A percentile compares a stretch with the other conserved stretches of the same genome.
These are phyloP conservation scores for Rubia yunnanensis DNA, from an alignment of 257 asterid species.

Conservation along the genomic window DNA sequence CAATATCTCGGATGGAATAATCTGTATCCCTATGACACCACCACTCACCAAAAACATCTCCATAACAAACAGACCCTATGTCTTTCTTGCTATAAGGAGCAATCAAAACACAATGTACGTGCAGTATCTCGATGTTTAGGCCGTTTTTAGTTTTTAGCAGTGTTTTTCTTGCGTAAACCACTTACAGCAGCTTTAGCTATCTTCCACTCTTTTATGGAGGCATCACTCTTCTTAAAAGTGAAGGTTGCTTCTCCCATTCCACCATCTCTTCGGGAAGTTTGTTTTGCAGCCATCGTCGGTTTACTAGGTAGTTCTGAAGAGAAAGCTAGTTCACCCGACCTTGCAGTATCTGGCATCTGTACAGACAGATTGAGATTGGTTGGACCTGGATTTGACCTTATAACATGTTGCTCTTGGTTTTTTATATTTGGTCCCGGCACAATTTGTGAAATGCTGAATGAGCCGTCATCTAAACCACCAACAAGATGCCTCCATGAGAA, in stretches of 20 bases:
- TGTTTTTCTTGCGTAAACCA: slow-evolving; percentile 45
- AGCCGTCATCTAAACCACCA: slow-evolving; percentile 31
- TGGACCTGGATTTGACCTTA: slow-evolving; percentile 16
- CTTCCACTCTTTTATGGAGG: slow-evolving; percentile 71
- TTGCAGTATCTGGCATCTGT: slow-evolving; percentile 4
- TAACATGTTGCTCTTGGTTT: slow-evolving; percentile 27
- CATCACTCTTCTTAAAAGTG: slow-evolving; percentile 61
- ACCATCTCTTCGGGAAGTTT: slow-evolving; percentile 20
- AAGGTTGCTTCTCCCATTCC: slow-evolving; percentile 41
- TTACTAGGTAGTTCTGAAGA: slow-evolving; percentile 14
- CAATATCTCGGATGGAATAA: too few species aligned
- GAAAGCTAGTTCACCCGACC: slow-evolving; percentile 13
- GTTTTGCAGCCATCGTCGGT: slow-evolving; percentile 13
- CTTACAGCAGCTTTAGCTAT: slow-evolving; percentile 53
- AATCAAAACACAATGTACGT: not conserved
- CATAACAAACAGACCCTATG: not conserved
- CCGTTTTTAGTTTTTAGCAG: too few species aligned
- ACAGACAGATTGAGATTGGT: slow-evolving; percentile 14
- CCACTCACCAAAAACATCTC: too few species aligned
- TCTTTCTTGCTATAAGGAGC: not conserved
- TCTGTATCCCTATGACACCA: too few species aligned
- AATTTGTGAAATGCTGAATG: slow-evolving; percentile 62
- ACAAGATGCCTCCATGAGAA: slow-evolving; percentile 68
- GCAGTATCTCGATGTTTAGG: too few species aligned
- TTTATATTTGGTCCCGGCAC: slow-evolving; percentile 31